phyloP scores from a whole-genome alignment of 306 rosid species.

The Cucumis cinereus region DNA sequence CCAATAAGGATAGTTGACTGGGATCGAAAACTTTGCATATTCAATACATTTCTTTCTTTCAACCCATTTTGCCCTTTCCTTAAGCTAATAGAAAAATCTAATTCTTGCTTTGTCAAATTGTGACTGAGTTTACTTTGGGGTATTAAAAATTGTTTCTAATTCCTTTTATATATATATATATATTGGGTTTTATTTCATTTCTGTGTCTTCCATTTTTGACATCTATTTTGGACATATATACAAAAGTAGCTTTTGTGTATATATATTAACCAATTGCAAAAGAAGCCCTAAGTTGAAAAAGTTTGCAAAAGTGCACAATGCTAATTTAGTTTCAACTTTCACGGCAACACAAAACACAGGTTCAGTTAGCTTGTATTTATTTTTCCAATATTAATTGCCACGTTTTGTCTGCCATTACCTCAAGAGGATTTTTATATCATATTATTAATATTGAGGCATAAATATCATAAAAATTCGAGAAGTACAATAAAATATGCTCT shows the following conservation, averaged over 20 bases:
- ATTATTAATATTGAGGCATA: neutral
- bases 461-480: neutral
- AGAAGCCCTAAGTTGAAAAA: neutral
- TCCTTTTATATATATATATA: neutral
- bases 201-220: neutral
- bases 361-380: neutral
- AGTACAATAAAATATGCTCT: neutral
- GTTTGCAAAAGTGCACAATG: neutral
- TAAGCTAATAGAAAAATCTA: neutral
- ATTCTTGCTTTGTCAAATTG: neutral
- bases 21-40: neutral
- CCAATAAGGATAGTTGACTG: neutral
- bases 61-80: neutral
- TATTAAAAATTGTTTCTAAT: neutral
- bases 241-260: neutral
- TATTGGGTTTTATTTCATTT: neutral
- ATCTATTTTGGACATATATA: neutral
- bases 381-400: neutral
- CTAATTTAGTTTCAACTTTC: neutral
- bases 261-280: neutral
- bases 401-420: neutral
- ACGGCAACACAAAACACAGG: neutral
- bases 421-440: neutral
- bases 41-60: neutral
- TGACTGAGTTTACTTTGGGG: neutral